Evolutionary conservation across 2,329 filamentous ascomycete genomes (phyloP).

Genomic region (Alternaria alternata): DNA sequence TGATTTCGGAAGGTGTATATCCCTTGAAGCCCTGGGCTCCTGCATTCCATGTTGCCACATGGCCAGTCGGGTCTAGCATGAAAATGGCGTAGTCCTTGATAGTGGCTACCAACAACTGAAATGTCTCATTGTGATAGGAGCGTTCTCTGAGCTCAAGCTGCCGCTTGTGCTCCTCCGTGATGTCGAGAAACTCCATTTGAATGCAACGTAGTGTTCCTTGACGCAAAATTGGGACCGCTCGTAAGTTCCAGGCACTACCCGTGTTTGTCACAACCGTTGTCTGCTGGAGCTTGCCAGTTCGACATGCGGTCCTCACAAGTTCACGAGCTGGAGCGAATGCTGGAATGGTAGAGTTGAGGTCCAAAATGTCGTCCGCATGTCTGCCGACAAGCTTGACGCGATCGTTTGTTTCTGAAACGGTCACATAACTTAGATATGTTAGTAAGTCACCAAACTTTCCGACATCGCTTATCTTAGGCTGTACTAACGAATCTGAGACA

Average conservation of each 20-base stretch:
- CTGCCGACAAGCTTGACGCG: constrained; percentile 49
- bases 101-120: constrained; percentile 68
- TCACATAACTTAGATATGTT: constrained; percentile 38
- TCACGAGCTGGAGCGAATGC: constrained; percentile 49
- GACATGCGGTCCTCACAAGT: constrained; percentile 50
- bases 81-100: constrained; percentile 71
- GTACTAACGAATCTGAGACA: constrained; percentile 52
- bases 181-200: constrained; percentile 54
- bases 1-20: constrained; percentile 62
- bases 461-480: neutral
- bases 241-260: constrained; percentile 45
- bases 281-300: constrained; percentile 46
- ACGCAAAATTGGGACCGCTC: constrained; percentile 56
- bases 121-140: constrained; percentile 61
- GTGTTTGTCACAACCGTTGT: constrained; percentile 43
- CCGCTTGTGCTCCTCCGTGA: constrained; percentile 45
- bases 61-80: constrained; percentile 64
- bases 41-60: constrained; percentile 66
- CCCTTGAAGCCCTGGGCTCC: constrained; percentile 66
- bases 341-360: constrained; percentile 45
- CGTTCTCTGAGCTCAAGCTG: constrained; percentile 53
- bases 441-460: neutral
- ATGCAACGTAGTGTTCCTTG: constrained; percentile 52
- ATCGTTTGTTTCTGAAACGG: constrained; percentile 40
- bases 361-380: constrained; percentile 53